Evolutionary conservation across 2,329 filamentous ascomycete genomes (phyloP).

Genomic region (Madurella mycetomatis): DNA sequence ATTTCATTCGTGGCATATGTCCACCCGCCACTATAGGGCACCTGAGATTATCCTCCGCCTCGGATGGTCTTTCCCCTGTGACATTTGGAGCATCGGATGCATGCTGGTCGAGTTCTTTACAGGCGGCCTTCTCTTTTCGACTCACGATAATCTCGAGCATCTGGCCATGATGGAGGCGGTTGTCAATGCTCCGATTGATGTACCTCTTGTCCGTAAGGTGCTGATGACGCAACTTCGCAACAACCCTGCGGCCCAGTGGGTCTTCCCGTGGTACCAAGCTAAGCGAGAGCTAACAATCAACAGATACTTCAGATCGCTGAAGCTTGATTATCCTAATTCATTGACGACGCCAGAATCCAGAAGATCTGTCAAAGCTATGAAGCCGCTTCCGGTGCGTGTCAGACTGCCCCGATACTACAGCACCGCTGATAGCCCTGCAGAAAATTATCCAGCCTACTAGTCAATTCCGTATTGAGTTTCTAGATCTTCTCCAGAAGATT

Average conservation of each 20-base stretch:
- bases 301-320: constrained; percentile 63
- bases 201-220: constrained; percentile 54
- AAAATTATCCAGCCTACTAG: constrained; percentile 60
- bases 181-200: constrained; percentile 55
- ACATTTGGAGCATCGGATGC: constrained; percentile 71
- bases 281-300: constrained; percentile 5
- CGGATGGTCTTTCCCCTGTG: constrained; percentile 67
- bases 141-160: constrained; percentile 68
- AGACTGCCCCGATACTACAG: too few relatives aligned
- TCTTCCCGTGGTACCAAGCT: neutral
- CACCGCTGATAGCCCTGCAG: constrained; percentile 36
- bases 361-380: constrained; percentile 68
- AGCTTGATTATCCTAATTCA: constrained; percentile 59
- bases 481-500: constrained; percentile 61
- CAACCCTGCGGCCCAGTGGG: constrained; percentile 61
- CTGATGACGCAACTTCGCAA: constrained; percentile 53
- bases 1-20: constrained; percentile 68
- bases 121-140: constrained; percentile 66
- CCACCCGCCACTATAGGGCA: constrained; percentile 64
- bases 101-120: constrained; percentile 70
- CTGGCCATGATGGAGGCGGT: constrained; percentile 73
- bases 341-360: constrained; percentile 62
- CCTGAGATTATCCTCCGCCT: constrained; percentile 67
- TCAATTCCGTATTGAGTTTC: constrained; percentile 57
- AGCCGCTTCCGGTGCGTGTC: constrained; percentile 55